A percentile compares a stretch with the other conserved stretches of the same genome.
Evolutionary conservation across 164 flowering plant genomes (phyloP).

Genomic region (Aristolochia fimbriata): DNA sequence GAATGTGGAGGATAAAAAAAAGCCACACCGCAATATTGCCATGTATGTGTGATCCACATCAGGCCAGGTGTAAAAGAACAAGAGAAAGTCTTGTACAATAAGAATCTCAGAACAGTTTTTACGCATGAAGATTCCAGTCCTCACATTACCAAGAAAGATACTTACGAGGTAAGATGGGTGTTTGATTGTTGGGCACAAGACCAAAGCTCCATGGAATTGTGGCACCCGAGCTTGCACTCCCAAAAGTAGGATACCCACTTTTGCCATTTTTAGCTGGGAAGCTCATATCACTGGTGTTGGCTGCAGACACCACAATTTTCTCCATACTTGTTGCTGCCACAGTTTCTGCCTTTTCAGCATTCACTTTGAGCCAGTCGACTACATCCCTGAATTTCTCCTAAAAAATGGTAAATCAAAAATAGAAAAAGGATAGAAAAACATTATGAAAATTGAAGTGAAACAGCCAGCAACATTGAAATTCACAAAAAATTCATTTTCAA

Average conservation of each 20-base stretch:
- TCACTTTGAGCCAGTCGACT: constrained; percentile 78
- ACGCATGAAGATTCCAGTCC: too few species aligned
- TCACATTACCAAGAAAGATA: too few species aligned
- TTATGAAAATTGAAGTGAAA: not conserved
- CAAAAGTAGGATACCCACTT: constrained; percentile 17
- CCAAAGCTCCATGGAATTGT: constrained; percentile 43
- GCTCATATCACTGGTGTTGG: constrained; percentile 25
- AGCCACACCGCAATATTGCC: too few species aligned
- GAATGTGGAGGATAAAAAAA: too few species aligned
- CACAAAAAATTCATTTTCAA: not conserved
- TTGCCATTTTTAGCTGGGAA: constrained; percentile 18
- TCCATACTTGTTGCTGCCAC: constrained; percentile 14
- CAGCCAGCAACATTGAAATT: not conserved
- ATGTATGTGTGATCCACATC: too few species aligned
- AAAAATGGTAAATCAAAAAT: constrained; percentile 4
- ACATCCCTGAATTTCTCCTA: constrained; percentile 88
- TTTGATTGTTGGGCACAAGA: constrained; percentile 20
- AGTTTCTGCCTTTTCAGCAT: constrained; percentile 40
- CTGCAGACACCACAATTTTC: constrained; percentile 29
- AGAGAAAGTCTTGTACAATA: too few species aligned
- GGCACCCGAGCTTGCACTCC: constrained; percentile 25
- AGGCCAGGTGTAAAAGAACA: too few species aligned
- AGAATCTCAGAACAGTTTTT: too few species aligned
- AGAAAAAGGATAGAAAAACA: not conserved
- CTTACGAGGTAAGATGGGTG: constrained; percentile 44